A percentile compares a stretch with the other conserved stretches of the same genome.
Conservation (phyloP, 768 basidiomycete species). For the Tylopilus plumbeoviolaceoides region DNA sequence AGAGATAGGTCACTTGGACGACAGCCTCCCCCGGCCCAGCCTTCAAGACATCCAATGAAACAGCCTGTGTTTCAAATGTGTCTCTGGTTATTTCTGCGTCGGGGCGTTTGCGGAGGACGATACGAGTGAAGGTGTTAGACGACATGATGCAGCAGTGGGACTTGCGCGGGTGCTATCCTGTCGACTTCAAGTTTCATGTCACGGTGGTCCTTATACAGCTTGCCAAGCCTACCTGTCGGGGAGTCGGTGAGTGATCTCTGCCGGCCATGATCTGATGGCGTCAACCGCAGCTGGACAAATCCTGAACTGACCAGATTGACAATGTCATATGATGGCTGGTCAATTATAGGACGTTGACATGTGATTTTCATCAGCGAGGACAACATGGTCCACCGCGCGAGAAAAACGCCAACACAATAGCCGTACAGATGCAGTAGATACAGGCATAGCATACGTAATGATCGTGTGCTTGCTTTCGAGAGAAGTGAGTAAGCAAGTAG, state of each 20-base stretch:
- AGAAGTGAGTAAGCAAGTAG: background rate
- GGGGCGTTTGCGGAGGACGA: conserved; percentile 78
- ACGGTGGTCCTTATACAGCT: background rate
- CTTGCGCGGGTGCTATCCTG: too few relatives aligned
- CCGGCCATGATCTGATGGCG: background rate
- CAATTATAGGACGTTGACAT: background rate
- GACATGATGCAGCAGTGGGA: too few relatives aligned
- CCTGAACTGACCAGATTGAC: background rate
- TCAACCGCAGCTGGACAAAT: background rate
- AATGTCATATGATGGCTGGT: background rate
- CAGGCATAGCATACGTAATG: background rate
- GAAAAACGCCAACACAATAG: conserved; percentile 7
- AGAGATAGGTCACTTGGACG: conserved; percentile 75
- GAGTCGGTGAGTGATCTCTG: background rate
- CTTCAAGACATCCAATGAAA: conserved; percentile 48
- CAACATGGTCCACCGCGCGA: too few relatives aligned
- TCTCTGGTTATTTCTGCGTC: conserved; percentile 58
- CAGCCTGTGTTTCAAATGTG: conserved; percentile 65
- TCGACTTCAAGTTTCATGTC: too few relatives aligned
- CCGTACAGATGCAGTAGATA: conserved; percentile 17
- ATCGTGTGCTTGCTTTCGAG: conserved; percentile 8
- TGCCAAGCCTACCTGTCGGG: background rate
- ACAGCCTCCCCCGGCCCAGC: conserved; percentile 54
- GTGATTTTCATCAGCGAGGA: background rate
- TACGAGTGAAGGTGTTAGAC: conserved; percentile 47